Conservation (phyloP, 2,329 filamentous ascomycete genomes). For the Diaporthe helianthi region DNA sequence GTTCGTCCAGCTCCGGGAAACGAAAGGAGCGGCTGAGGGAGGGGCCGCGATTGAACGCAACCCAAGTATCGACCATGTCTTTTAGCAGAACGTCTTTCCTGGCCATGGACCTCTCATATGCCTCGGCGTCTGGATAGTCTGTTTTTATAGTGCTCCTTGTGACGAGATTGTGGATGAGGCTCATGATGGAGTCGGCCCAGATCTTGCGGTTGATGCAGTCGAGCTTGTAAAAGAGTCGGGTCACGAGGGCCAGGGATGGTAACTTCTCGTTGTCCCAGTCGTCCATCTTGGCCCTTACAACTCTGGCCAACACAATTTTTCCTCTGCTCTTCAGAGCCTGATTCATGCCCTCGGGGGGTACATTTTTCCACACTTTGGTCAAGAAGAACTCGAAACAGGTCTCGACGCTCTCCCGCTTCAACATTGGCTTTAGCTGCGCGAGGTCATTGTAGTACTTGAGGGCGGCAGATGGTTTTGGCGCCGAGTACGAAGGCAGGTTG, state of each 20-base stretch:
- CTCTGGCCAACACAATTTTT: slow-evolving; percentile 41
- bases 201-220: slow-evolving; percentile 42
- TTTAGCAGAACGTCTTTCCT: slow-evolving; percentile 44
- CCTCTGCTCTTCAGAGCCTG: slow-evolving; percentile 37
- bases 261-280: slow-evolving; percentile 43
- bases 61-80: slow-evolving; percentile 52
- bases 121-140: slow-evolving; percentile 39
- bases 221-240: slow-evolving; percentile 45
- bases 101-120: slow-evolving; percentile 42
- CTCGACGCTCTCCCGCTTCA: slow-evolving; percentile 36
- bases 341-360: slow-evolving; percentile 37
- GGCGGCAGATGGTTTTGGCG: slow-evolving; percentile 21
- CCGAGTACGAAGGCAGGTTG: not conserved
- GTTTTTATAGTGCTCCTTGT: slow-evolving; percentile 38
- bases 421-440: slow-evolving; percentile 41
- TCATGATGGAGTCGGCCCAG: slow-evolving; percentile 46
- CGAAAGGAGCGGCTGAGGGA: slow-evolving; percentile 35
- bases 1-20: slow-evolving; percentile 34
- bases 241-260: slow-evolving; percentile 49
- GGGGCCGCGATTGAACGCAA: slow-evolving; percentile 44
- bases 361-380: slow-evolving; percentile 35
- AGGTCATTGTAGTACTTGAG: slow-evolving; percentile 41
- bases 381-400: slow-evolving; percentile 45
- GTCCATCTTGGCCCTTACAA: slow-evolving; percentile 43
- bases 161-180: slow-evolving; percentile 45